Base-by-base conservation (phyloP, 106 monocot genomes). In the Dendrobium catenatum region DNA sequence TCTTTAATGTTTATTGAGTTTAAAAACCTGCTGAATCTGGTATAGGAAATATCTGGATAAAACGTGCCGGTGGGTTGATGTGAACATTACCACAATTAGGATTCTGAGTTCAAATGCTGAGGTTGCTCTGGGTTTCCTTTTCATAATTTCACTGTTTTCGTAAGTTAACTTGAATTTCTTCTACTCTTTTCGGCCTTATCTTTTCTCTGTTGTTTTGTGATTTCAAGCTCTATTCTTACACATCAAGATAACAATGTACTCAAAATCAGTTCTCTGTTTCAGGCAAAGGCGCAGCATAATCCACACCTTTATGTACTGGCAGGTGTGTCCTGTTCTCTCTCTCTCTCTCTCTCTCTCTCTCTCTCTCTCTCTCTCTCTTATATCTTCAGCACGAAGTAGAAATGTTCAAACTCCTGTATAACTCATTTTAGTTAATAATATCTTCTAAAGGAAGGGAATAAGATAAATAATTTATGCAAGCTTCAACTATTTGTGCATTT, bases 271-370 rank as follows among this genome's bases (percentile, higher is more conserved):
- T 70, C 40, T 19, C 26, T 80, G 29, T 46, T 88, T 82, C 89
- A 95, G 95, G 85, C 87, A 90, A 88, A 90, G 89, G 49, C 87
- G 95, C 72, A 93, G 82, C 80, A 85, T 91, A 68, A 73, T 95
- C 70, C 91, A 90, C 66, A 93, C 91, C 20, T 93, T 91, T 81
- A 89, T 95, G 74, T 95, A 95, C 29, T 93, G 92, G 95, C 90
- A 95, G 82, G 93, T 95, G 44, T 13, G 84, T 78, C 72, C 73
- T 15, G 10, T 0, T 70, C 37, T 16, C 42, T 51, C 11, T 42
- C 24, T 15, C 15, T 31, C 31, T 31, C 31, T 31, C 31, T 31
- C 31, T 27, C 27, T 27, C 27, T 27, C 27, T 27, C 27, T 27
- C 27, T 27, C 27, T 27, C 27, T 27, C 27, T 27, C 27, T 27